Conservation (phyloP, 495 filamentous ascomycete genomes). For the Daldinia vernicosa region DNA sequence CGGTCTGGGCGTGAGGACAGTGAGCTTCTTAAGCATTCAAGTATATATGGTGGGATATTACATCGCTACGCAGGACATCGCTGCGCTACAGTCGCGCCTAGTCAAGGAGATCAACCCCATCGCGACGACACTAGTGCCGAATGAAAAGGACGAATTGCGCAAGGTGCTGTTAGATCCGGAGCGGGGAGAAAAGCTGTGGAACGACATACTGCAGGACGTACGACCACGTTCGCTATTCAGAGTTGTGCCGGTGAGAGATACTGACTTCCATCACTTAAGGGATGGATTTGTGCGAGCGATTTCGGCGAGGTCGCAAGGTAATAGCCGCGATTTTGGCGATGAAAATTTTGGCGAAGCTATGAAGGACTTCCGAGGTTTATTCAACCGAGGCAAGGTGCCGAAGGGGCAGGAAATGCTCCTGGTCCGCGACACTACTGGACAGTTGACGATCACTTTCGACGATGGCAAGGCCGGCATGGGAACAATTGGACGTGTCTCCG, state of each 20-base stretch:
- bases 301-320: conserved; percentile 69
- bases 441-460: conserved; percentile 74
- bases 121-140: conserved; percentile 83
- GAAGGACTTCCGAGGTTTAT: conserved; percentile 77
- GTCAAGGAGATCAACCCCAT: conserved; percentile 64
- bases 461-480: conserved; percentile 57
- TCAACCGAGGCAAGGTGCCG: conserved; percentile 76
- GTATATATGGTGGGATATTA: conserved; percentile 96
- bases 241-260: conserved; percentile 85
- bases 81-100: conserved; percentile 56
- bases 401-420: conserved; percentile 80
- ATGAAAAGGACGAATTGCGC: conserved; percentile 77
- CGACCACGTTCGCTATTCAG: conserved; percentile 73
- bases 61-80: conserved; percentile 80
- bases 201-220: conserved; percentile 68
- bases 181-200: conserved; percentile 74
- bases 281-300: conserved; percentile 91
- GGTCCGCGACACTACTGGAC: conserved; percentile 70
- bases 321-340: conserved; percentile 64
- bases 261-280: conserved; percentile 88
- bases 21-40: conserved; percentile 88
- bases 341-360: conserved; percentile 76
- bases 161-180: conserved; percentile 73
- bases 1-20: conserved; percentile 86
- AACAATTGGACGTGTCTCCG: conserved; percentile 62